These are phyloP conservation scores for Acrocalymma vagum DNA, from an alignment of 2,329 filamentous ascomycete species.

Conservation along the genomic window DNA sequence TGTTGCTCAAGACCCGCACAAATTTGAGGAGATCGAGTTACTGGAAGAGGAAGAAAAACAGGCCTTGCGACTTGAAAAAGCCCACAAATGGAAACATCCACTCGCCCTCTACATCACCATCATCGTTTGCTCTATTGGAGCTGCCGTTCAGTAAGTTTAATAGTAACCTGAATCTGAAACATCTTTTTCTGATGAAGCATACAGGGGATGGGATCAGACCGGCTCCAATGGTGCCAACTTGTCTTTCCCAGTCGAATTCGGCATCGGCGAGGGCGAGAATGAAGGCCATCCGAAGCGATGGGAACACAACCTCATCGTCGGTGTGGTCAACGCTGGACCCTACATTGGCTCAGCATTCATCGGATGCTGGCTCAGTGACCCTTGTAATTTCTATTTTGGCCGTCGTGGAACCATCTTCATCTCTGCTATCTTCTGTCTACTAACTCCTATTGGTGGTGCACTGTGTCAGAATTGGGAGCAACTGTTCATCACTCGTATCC, in stretches of 20 bases:
- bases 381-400: conserved; percentile 37
- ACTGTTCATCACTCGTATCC: conserved; percentile 26
- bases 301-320: conserved; percentile 22
- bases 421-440: conserved; percentile 31
- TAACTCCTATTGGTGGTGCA: conserved; percentile 33
- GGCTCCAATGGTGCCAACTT: conserved; percentile 62
- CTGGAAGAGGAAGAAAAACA: conserved; percentile 68
- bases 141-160: conserved; percentile 61
- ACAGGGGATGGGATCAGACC: conserved; percentile 68
- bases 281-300: conserved; percentile 23
- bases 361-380: conserved; percentile 37
- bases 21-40: conserved; percentile 68
- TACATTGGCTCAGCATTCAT: conserved; percentile 38
- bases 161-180: too few species aligned
- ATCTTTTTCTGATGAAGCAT: background rate
- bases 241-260: conserved; percentile 64
- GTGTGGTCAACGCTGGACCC: conserved; percentile 30
- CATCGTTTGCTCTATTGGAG: conserved; percentile 71
- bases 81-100: conserved; percentile 69
- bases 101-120: conserved; percentile 70
- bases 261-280: conserved; percentile 46
- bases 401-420: conserved; percentile 39
- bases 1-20: conserved; percentile 72
- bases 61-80: conserved; percentile 66
- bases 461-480: conserved; percentile 32